Base-by-base conservation (phyloP, 495 filamentous ascomycete genomes). In the Penicillium parvum region DNA sequence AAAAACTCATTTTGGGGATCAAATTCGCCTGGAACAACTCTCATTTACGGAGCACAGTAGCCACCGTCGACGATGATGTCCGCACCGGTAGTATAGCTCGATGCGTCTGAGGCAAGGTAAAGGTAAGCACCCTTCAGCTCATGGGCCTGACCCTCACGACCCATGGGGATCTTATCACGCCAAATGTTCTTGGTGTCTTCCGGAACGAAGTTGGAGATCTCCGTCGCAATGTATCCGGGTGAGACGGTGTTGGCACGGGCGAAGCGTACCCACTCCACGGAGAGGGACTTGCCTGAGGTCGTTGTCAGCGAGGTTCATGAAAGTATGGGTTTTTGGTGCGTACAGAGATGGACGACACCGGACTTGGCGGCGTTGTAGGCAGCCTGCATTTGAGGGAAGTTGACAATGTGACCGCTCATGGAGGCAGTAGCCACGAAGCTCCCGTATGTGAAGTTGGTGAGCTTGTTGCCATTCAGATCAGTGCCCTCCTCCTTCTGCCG, bases 341-440 rank as follows among this genome's bases (percentile, higher is more conserved):
- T 77, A 81, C 84, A 87, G n/a, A 92, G 74, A 45, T 95, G 90
- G 37, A 86, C 84, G 12, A 91, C 77, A 8, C 78, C 90, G 8
- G 88, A 84, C 70, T 96, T 96, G 26, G 86, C 85, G 4, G 86
- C 84, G 52, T 95, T 96, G 63, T 96, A 96, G 14, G 84, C 79
- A 7, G 83, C 75, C 63, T 95, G 90, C 49, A 88, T 57, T 66
- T 95, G 88, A 11, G 90, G 90, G 40, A 90, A 78, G 55, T 95
- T 95, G 54, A 82, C 85, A 52, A 95, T 86, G 62, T 91, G 87
- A 3, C 84, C 87, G 60, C 79, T 84, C 79, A 91, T 91, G 51
- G 79, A 85, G 3, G 87, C 78, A 5, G 87, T 92, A 16, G 83
- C 78, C 57, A 91, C 77, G 60, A 90, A 89, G 63, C 80, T 85